Conservation (phyloP, 805 yeast genomes). For the Monosporozyma aerobia region DNA sequence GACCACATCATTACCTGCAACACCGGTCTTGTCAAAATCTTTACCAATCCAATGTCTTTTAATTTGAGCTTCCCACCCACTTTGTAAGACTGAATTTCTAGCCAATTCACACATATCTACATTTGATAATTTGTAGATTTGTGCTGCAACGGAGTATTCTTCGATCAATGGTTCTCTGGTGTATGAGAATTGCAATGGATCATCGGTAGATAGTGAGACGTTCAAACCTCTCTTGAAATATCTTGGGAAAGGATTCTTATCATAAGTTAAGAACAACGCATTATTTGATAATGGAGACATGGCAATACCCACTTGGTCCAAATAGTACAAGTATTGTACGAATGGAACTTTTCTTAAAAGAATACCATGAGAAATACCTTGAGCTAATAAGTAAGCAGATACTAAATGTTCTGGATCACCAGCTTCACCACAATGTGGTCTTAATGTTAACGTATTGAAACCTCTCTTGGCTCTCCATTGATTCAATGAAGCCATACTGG, state of each 20-base stretch:
- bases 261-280: slow-evolving; percentile 90
- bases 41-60: slow-evolving; percentile 92
- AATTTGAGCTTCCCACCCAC: slow-evolving; percentile 84
- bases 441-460: slow-evolving; percentile 80
- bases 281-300: slow-evolving; percentile 97
- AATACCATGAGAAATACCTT: slow-evolving; percentile 93
- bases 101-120: slow-evolving; percentile 98
- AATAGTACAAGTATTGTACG: slow-evolving; percentile 83
- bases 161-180: slow-evolving; percentile 96
- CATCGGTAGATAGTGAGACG: slow-evolving; percentile 92
- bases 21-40: slow-evolving; percentile 46
- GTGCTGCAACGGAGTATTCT: slow-evolving; percentile 97
- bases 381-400: slow-evolving; percentile 79
- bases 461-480: slow-evolving; percentile 69
- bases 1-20: slow-evolving; percentile 80
- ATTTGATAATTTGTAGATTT: slow-evolving; percentile 84
- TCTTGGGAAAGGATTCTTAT: slow-evolving; percentile 88
- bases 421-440: slow-evolving; percentile 99
- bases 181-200: slow-evolving; percentile 93
- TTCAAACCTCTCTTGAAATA: slow-evolving; percentile 91
- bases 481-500: slow-evolving; percentile 80
- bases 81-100: slow-evolving; percentile 79
- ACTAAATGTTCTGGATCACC: slow-evolving; percentile 98
- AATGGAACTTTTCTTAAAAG: slow-evolving; percentile 87
- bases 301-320: slow-evolving; percentile 94